Conservation (phyloP, 225 moss, liverwort and hornwort genomes). For the Polytrichum formosum region DNA sequence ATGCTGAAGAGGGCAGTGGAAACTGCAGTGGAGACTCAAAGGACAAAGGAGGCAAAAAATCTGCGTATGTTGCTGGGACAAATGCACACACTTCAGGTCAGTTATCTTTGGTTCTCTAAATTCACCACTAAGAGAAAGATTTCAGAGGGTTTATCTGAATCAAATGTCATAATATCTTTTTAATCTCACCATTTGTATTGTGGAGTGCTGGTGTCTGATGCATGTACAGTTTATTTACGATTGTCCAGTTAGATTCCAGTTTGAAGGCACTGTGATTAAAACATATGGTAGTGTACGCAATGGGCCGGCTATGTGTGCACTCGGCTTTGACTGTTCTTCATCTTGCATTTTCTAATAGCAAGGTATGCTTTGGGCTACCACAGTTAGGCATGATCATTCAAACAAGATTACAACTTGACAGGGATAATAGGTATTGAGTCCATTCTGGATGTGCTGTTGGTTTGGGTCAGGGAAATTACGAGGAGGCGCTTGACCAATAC, state of each 20-base stretch:
- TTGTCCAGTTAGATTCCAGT: too few relatives aligned
- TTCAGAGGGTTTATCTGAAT: too few relatives aligned
- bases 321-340: too few relatives aligned
- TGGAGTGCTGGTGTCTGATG: too few relatives aligned
- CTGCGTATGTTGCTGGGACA: constrained; percentile 89
- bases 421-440: constrained; percentile 3
- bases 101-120: background rate
- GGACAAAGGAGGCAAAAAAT: constrained; percentile 62
- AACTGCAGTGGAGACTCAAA: constrained; percentile 44
- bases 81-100: constrained; percentile 80
- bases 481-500: constrained; percentile 79
- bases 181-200: too few relatives aligned
- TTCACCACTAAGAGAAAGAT: too few relatives aligned
- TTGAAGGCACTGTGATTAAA: too few relatives aligned
- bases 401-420: background rate
- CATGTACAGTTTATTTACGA: too few relatives aligned
- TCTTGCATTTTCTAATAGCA: too few relatives aligned
- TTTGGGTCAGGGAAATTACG: constrained; percentile 65
- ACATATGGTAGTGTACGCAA: too few relatives aligned
- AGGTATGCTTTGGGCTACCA: background rate
- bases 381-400: background rate
- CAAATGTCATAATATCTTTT: too few relatives aligned
- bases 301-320: too few relatives aligned
- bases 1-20: constrained; percentile 68
- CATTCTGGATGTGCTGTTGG: constrained; percentile 8